Evolutionary conservation across 2,329 filamentous ascomycete species (phyloP).

Genomic region (Aureobasidium namibiae): DNA sequence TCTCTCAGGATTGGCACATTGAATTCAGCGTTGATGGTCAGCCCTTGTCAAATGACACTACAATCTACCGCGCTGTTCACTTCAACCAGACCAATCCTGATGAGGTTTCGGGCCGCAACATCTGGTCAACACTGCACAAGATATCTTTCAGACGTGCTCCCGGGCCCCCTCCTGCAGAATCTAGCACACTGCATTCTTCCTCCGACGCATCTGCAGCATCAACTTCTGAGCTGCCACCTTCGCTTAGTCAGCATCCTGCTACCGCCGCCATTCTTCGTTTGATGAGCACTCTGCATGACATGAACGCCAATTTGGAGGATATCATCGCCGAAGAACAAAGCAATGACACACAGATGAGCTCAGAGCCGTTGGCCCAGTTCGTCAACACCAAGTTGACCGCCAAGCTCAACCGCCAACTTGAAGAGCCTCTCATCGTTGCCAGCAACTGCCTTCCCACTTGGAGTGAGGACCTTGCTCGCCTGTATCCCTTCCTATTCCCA

Average conservation of each 20-base stretch:
- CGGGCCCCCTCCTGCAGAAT: slow-evolving; percentile 71
- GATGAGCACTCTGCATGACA: slow-evolving; percentile 80
- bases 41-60: slow-evolving; percentile 81
- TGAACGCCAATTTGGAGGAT: slow-evolving; percentile 91
- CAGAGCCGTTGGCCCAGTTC: slow-evolving; percentile 84
- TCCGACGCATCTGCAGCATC: slow-evolving; percentile 46
- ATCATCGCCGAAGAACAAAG: slow-evolving; percentile 60
- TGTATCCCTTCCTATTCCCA: slow-evolving; percentile 95
- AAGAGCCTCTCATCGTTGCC: slow-evolving; percentile 92
- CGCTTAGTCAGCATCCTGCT: slow-evolving; percentile 71
- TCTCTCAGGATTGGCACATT: slow-evolving; percentile 92
- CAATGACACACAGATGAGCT: slow-evolving; percentile 59
- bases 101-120: slow-evolving; percentile 63
- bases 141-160: slow-evolving; percentile 84
- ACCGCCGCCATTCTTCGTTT: slow-evolving; percentile 82
- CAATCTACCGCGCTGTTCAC: slow-evolving; percentile 90
- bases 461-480: slow-evolving; percentile 87
- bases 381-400: slow-evolving; percentile 98
- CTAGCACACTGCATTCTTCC: slow-evolving; percentile 51
- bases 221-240: slow-evolving; percentile 60
- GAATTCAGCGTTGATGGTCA: slow-evolving; percentile 85
- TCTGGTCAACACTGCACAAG: slow-evolving; percentile 85
- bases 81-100: slow-evolving; percentile 54
- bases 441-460: slow-evolving; percentile 93
- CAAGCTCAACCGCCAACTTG: slow-evolving; percentile 91